Evolutionary conservation across 1,284 basidiomycete species (phyloP).

Genomic region (Ganoderma resinaceum): DNA sequence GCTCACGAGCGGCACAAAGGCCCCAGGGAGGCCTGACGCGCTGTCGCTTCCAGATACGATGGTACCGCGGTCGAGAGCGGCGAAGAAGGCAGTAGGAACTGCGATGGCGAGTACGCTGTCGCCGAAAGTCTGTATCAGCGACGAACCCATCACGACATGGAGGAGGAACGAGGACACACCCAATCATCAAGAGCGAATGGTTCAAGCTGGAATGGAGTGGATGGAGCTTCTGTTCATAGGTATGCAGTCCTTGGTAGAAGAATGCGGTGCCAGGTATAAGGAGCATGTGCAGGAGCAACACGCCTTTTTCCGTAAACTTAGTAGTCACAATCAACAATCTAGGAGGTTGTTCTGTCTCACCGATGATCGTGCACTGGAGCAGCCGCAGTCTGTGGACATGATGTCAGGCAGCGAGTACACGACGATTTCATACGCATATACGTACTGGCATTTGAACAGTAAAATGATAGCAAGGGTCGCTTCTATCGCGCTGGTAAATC

Average conservation of each 20-base stretch:
- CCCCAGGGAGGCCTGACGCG: neutral
- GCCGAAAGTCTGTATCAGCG: neutral
- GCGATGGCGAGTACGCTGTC: slow-evolving; percentile 67
- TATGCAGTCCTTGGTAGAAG: slow-evolving; percentile 63
- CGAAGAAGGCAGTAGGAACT: slow-evolving; percentile 69
- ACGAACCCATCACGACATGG: neutral
- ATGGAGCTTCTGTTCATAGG: slow-evolving; percentile 58
- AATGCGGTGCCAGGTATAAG: slow-evolving; percentile 68
- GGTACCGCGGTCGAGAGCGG: slow-evolving; percentile 55
- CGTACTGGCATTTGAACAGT: slow-evolving; percentile 69
- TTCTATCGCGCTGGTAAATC: slow-evolving; percentile 49
- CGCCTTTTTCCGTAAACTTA: slow-evolving; percentile 46
- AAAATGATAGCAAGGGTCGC: slow-evolving; percentile 73
- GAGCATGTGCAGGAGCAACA: slow-evolving; percentile 66
- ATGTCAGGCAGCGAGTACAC: neutral
- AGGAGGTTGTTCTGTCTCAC: slow-evolving; percentile 37
- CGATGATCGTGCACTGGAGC: slow-evolving; percentile 65
- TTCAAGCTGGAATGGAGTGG: slow-evolving; percentile 64
- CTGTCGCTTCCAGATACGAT: neutral
- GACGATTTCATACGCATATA: slow-evolving; percentile 18
- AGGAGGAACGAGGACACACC: slow-evolving; percentile 45
- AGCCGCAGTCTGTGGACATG: slow-evolving; percentile 50
- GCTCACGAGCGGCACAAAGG: slow-evolving; percentile 38
- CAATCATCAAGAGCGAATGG: slow-evolving; percentile 67
- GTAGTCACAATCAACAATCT: neutral